A percentile compares a stretch with the other conserved stretches of the same genome.
Evolutionary conservation across 2,329 filamentous ascomycete species (phyloP).

Genomic region (Neonectria neomacrospora): DNA sequence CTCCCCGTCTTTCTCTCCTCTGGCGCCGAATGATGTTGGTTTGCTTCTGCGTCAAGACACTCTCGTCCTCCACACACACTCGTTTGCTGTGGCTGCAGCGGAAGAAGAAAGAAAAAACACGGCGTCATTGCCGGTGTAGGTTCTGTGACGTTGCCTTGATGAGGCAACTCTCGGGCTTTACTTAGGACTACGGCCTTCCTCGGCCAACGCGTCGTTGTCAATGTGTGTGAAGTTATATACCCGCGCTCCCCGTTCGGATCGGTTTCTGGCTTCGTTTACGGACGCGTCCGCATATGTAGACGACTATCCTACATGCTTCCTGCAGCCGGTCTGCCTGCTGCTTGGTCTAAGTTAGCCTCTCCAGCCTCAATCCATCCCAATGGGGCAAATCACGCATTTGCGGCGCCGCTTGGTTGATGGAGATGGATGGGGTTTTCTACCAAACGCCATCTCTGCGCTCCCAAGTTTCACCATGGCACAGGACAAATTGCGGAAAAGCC

Average conservation of each 20-base stretch:
- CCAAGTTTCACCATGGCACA: conserved; percentile 23
- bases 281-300: neutral
- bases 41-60: conserved; percentile 1
- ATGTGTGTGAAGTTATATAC: conserved; percentile 4
- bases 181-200: neutral
- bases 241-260: conserved; percentile 11
- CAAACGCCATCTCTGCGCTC: neutral
- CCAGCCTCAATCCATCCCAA: conserved; percentile 19
- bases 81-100: conserved; percentile 18
- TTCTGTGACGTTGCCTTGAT: conserved; percentile 16
- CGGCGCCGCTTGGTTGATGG: neutral
- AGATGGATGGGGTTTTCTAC: neutral
- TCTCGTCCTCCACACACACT: neutral
- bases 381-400: conserved; percentile 14
- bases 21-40: neutral
- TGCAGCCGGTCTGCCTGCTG: neutral
- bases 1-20: neutral
- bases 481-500: conserved; percentile 23
- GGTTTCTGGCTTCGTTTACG: conserved; percentile 8
- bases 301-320: too few relatives aligned
- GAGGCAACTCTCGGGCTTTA: neutral
- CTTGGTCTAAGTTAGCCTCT: neutral
- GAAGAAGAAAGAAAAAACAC: too few relatives aligned
- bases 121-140: conserved; percentile 8
- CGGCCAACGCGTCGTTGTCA: conserved; percentile 5